Conservation (phyloP, 176 grass and related monocot genomes). For the Alopecurus myosuroides region DNA sequence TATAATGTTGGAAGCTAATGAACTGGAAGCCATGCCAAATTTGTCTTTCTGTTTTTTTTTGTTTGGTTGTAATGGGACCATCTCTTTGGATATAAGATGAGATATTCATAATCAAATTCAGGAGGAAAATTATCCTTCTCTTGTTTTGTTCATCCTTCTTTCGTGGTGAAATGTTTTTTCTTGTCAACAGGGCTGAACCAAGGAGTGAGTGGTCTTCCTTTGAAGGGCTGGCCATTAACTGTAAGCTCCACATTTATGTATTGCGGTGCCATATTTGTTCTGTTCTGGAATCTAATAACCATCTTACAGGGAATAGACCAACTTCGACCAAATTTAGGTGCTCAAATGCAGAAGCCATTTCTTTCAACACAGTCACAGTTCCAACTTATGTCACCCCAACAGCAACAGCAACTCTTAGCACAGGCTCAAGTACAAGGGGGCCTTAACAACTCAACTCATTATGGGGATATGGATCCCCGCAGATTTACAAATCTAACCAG, state of each 20-base stretch:
- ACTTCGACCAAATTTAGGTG: conserved; percentile 75
- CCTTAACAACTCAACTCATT: conserved; percentile 55
- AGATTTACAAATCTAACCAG: conserved; percentile 59
- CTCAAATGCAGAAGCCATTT: conserved; percentile 94
- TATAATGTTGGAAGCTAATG: neutral
- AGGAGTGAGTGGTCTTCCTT: conserved; percentile 88
- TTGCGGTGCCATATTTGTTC: conserved; percentile 2
- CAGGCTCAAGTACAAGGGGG: conserved; percentile 90
- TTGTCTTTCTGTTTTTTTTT: neutral
- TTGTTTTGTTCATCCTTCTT: conserved; percentile 15
- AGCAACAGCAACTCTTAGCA: conserved; percentile 90
- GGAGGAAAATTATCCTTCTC: neutral
- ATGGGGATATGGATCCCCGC: conserved; percentile 78
- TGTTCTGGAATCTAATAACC: conserved; percentile 13
- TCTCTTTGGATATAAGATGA: conserved; percentile 10
- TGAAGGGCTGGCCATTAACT: conserved; percentile 98
- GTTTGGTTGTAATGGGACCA: neutral
- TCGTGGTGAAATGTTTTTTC: conserved; percentile 16
- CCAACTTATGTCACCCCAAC: conserved; percentile 91
- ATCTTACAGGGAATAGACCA: conserved; percentile 78
- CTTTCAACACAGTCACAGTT: conserved; percentile 87
- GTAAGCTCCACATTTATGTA: conserved; percentile 39
- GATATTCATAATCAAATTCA: conserved; percentile 27
- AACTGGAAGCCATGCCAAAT: neutral
- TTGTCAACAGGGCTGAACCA: conserved; percentile 75